Evolutionary conservation across 140 eudicot genomes (phyloP), one percentile per base, ranked within the genome.

Genomic region (Bidens hawaiensis): DNA sequence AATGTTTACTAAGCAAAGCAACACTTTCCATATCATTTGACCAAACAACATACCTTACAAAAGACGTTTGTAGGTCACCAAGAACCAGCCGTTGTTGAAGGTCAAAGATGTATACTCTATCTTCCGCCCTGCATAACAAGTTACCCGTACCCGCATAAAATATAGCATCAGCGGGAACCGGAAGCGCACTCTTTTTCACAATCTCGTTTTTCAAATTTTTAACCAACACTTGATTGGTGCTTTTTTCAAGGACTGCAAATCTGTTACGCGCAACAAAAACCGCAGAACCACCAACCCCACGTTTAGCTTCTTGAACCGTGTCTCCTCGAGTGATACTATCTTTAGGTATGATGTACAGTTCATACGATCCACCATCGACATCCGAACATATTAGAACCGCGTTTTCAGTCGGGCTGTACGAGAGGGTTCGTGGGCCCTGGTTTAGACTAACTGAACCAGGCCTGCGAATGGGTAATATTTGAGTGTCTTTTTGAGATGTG

Each of bases 131-230:
- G 46, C 95, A 90, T 9, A 90, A 75, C 72, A 90, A 65, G 74
- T 83, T 90, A 26, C 95, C 89, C 4, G 93, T 89, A 27, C 97
- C 97, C 6, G 95, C 97, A 72, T 89, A 89, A 60, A 85, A 85
- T 65, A 89, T 83, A 33, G 95, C 93, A 79, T 90, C 97, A 10
- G 85, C 52, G 58, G 71, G 77, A 69, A 77, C 73, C 22, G 95
- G 95, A 19, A 90, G 82, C n/a, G 60, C 52, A 54, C 83, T 81
- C 80, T 83, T 89, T 67, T 85, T 89, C 48, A 85, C 95, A 25
- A 79, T 74, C 69, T 89, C 97, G 48, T 89, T 89, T 28, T 85
- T 85, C 7, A 89, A 69, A 51, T 85, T 89, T 79, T 89, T 89
- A 21, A 82, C 88, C 28, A 85, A 26, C 30, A 85, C 97, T 55